phyloP scores from a whole-genome alignment of 345 rosid species.

The Citrus sinensis region DVS_A1.0 CM039167.1:26899001-26899500 shows the following conservation, averaged over 20 bases:
- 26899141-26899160: constrained; percentile 35
- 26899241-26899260: not conserved
- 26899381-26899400: constrained; percentile 7
- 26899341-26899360: not conserved
- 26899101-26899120: constrained; percentile 30
- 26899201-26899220: not conserved
- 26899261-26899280: constrained; percentile 13
- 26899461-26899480: constrained; percentile 32
- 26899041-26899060: not conserved
- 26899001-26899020: not conserved
- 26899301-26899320: constrained; percentile 4
- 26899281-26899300: constrained; percentile 5
- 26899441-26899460: constrained; percentile 38
- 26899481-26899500: constrained; percentile 29
- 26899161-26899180: constrained; percentile 14
- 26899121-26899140: constrained; percentile 34
- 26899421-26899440: constrained; percentile 23
- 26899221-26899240: not conserved
- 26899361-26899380: not conserved
- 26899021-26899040: constrained; percentile 7
- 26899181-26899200: constrained; percentile 29
- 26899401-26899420: constrained; percentile 12
- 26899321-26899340: constrained; percentile 4
- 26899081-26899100: constrained; percentile 26
- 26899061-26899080: constrained; percentile 5